Evolutionary conservation across 2,329 filamentous ascomycete genomes (phyloP).

Genomic region (Epichloe scottii): DNA sequence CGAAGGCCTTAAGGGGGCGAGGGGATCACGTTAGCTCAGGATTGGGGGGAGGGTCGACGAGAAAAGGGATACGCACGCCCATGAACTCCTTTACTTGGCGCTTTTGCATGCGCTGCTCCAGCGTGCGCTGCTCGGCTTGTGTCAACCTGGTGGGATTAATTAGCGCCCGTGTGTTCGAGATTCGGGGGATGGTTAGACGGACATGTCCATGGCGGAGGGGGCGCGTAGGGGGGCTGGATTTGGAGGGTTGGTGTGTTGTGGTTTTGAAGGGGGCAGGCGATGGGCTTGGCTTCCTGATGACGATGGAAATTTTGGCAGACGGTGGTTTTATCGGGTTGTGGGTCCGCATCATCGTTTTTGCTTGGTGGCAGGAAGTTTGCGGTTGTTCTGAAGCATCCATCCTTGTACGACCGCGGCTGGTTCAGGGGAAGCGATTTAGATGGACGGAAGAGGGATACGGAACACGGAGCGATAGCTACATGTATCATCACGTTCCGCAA

Average conservation of each 20-base stretch:
- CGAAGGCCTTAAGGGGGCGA: constrained; percentile 20
- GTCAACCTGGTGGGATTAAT: constrained; percentile 41
- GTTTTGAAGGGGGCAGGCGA: background rate
- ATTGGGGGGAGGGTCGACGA: background rate
- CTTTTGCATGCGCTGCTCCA: constrained; percentile 88
- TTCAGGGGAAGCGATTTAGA: background rate
- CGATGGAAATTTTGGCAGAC: constrained; percentile 15
- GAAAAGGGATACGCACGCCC: constrained; percentile 51
- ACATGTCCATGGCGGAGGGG: constrained; percentile 10
- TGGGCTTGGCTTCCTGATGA: background rate
- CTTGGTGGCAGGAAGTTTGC: background rate
- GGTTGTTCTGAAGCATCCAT: too few species aligned
- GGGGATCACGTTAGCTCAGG: background rate
- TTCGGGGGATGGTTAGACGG: background rate
- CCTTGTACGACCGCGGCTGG: too few species aligned
- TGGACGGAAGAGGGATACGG: constrained; percentile 50
- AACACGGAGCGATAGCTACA: too few species aligned
- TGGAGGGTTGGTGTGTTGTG: background rate
- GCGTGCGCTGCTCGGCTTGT: constrained; percentile 74
- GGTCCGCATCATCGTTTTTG: constrained; percentile 2
- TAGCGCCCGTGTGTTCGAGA: background rate
- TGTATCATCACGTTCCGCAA: too few species aligned
- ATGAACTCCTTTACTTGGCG: constrained; percentile 99
- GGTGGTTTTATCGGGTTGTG: background rate
- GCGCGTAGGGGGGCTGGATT: background rate